Evolutionary conservation across 2,329 filamentous ascomycete species (phyloP), one percentile per base, ranked within the genome.

Genomic region (Ceratocystis alfenasii): DNA sequence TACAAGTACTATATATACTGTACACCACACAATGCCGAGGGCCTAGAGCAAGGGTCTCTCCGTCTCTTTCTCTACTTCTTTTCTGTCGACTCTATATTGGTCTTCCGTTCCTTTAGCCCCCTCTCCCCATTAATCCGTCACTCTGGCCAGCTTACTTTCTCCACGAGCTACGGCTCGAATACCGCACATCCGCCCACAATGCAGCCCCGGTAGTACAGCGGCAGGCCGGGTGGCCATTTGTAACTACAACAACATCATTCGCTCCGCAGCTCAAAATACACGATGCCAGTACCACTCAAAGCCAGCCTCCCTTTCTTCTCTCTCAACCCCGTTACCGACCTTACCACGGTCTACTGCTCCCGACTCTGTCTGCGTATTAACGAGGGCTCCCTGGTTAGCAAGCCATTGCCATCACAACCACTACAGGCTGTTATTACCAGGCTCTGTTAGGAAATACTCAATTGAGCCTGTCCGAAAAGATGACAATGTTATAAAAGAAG

Each of bases 111-210:
- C 44, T 55, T 30, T 41, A 41, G 61, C 22, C 28, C 41, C 46
- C 55, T 59, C 48, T 63, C 50, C 36, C 36, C 36, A 41, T 65
- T 45, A 63, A 63, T 62, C 63, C 65, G 62, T 62, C 68, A 68
- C 65, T 62, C 64, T 69, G 68, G 68, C 68, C 62, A 62, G 65
- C 46, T 46, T 69, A 68, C 59, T 66, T 65, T 55, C 67, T 46
- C 66, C 62, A 61, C 68, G 68, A 61, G 68, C 68, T 63, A 67
- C 68, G 64, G 68, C 68, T 69, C 68, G 66, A 67, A 69, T 69
- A 67, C 63, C 68, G 41, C 62, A 68, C 30, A 69, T 69, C 60
- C 65, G 66, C 65, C 63, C 45, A 45, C 65, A 46, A 69, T 69
- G 66, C 62, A 62, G 50, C 64, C 57, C 60, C 62, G 66, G 68